Base-by-base conservation (phyloP, 495 filamentous ascomycete genomes). In the Cercophora newfieldiana region DNA sequence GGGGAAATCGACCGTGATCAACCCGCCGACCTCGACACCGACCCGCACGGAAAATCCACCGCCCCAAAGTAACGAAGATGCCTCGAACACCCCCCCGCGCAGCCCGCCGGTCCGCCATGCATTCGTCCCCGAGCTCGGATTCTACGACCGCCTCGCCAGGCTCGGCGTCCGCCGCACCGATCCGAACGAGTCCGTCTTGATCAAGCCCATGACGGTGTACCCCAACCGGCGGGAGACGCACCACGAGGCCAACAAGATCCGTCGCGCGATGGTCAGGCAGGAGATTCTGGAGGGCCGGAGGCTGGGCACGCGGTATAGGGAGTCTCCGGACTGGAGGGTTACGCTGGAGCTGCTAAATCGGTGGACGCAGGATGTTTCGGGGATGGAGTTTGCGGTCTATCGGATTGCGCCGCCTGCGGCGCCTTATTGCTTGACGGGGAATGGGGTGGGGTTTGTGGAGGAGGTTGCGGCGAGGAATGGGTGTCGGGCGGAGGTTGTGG, bases 161-260 rank as follows among this genome's bases (percentile, higher is more conserved):
- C 33, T 73, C n/a, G 72, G 72, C 24, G 60, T 76, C 18, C 67
- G 71, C 4, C 61, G 19, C 28, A 67, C 71, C 28, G 59, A 54
- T 18, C 25, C 55, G 18, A 56, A 37, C 7, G 62, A 65, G n/a
- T 70, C 74, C 0, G 66, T 75, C 61, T 31, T 77, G 53, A 55
- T 74, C 67, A 47, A 55, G 33, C 69, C 69, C 18, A 19, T 57
- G 37, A 65, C 59, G 26, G 18, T 29, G 2, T 74, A 74, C 51
- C 64, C 69, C 8, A 33, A 16, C 37, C 12, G 12, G 10, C 4
- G 4, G 12, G 4, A 44, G 37, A 44, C 4, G 37, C 12, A 44
- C 4, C 37, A 44, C 2, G 10, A 44, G 37, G 2, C 18, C 2
- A 2, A 44, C 37, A 44, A 44, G 37, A 14, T 6, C 2, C 4